These are phyloP conservation scores for Aegilops sharonensis DNA, from an alignment of 176 grass and related monocot genomes.

Conservation along the genomic window DNA sequence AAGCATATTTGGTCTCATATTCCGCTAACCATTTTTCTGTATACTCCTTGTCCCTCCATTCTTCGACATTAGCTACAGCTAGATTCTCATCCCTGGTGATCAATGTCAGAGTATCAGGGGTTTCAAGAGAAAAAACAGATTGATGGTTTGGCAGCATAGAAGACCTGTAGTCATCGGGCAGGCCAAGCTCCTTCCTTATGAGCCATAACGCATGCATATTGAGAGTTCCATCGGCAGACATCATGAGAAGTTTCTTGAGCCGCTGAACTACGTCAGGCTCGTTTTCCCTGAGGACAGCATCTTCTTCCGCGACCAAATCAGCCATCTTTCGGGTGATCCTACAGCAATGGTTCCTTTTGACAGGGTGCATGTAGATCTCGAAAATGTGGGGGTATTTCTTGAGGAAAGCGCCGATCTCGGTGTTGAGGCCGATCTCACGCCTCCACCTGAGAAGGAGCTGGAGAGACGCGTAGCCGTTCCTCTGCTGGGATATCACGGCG, in stretches of 20 bases:
- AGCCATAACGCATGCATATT: constrained; percentile 59
- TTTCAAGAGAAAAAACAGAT: constrained; percentile 32
- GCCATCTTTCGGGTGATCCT: constrained; percentile 44
- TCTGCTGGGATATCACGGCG: constrained; percentile 49
- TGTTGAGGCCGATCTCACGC: constrained; percentile 51
- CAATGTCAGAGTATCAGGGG: constrained; percentile 44
- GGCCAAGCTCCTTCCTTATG: constrained; percentile 51
- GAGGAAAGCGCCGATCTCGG: constrained; percentile 47
- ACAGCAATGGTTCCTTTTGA: constrained; percentile 56
- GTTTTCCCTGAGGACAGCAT: constrained; percentile 33
- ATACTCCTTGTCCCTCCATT: constrained; percentile 65
- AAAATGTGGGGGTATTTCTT: constrained; percentile 65
- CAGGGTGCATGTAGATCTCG: constrained; percentile 47
- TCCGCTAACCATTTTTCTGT: constrained; percentile 61
- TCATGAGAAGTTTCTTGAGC: constrained; percentile 64
- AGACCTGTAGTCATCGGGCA: constrained; percentile 55
- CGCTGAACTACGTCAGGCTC: constrained; percentile 26
- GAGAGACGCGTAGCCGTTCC: constrained; percentile 59
- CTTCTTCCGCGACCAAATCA: constrained; percentile 52
- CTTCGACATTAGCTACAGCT: constrained; percentile 52
- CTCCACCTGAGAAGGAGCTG: constrained; percentile 61
- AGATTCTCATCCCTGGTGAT: constrained; percentile 36
- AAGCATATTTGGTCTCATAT: constrained; percentile 59
- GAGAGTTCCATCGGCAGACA: constrained; percentile 34
- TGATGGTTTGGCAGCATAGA: constrained; percentile 45